Evolutionary conservation across 1,284 basidiomycete genomes (phyloP), one percentile per base, ranked within the genome.

Genomic region (Porogramme epimiltina): DNA sequence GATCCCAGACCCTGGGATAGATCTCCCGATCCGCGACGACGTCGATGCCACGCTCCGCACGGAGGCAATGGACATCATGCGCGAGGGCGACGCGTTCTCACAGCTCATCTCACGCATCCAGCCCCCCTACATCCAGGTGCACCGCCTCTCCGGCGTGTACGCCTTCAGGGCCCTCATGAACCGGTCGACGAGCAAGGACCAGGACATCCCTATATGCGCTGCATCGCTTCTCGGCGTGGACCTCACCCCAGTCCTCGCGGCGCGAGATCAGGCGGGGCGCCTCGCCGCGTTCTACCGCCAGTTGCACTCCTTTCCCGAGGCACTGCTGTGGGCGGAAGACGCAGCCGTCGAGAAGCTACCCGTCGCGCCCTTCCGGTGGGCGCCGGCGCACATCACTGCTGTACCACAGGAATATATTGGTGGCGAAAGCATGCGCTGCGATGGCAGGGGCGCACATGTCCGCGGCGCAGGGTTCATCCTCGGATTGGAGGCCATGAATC

Each of bases 121-220:
- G 28, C 28, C 28, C 28, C 28, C 28, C 28, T 31, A 31, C 28
- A 31, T 31, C 28, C 28, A 31, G 28, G 28, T 31, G 8, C 8
- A 31, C 28, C 28, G 28, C 28, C 13, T 31, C 28, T 31, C 28
- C 13, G 28, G 28, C 6, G 28, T 31, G 8, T 31, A 31, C 28
- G 28, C 28, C 6, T 31, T 31, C 13, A 31, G 40, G 6, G 47
- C 47, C 8, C 39, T 49, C 11, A 31, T 36, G 40, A 42, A 49
- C 40, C 47, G 47, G 20, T 34, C 47, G n/a, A 49, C 47, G 31
- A 49, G 47, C 34, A 49, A 49, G 31, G 5, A n/a, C 22, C 40
- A 49, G 31, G 47, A 49, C 31, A 39, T 42, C 15, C 31, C 47
- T 2, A n/a, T 42, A 3, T 42, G 40, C 40, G 31, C 42, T 19